Base-by-base conservation (phyloP, 306 rosid species). In the Oxytropis ochrocephala region DNA sequence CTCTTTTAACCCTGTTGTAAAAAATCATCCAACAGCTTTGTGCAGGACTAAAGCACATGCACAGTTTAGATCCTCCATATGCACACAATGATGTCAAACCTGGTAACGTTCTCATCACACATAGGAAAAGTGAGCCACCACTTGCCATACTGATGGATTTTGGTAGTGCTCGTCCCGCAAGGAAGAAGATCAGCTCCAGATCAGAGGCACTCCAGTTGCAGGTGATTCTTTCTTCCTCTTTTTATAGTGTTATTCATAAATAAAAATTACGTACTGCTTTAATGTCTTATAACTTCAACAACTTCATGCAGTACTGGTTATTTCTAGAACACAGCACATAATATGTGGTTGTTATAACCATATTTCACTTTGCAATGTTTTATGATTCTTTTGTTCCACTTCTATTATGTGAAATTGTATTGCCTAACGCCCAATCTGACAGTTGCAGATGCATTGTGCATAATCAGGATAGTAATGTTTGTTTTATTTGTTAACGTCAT, bases 81-180 rank as follows among this genome's bases (percentile, higher is more conserved):
- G 99, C 97, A 13, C 99, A 95, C 74, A 95, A 89, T 67, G 97
- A 95, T 75, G 88, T 95, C 78, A 95, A 95, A 81, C 96, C 99
- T 30, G 99, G 97, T n/a, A 95, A 95, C 67, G 85, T 91, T 80
- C 88, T 95, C 77, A 59, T 95, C 67, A 89, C 96, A 36, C 89
- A 72, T 42, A 80, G 91, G 65, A 95, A 86, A 78, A 97, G 90
- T 60, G 83, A 84, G 64, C 72, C 97, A 14, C 93, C 96, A 44
- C 87, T 91, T 61, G 97, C 97, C 78, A 95, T 91, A 74, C 84
- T 95, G 79, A 95, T 95, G 99, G 99, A 95, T 85, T 91, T 95
- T 78, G 95, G 99, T 67, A 95, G 99, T 80, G 84, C 99, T 78
- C 80, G 95, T 33, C 95, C 96, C 53, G 96, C 92, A 17, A 95